These are phyloP conservation scores for Clonostachys byssicola DNA, from an alignment of 2,329 filamentous ascomycete species.

Conservation along the genomic window DNA sequence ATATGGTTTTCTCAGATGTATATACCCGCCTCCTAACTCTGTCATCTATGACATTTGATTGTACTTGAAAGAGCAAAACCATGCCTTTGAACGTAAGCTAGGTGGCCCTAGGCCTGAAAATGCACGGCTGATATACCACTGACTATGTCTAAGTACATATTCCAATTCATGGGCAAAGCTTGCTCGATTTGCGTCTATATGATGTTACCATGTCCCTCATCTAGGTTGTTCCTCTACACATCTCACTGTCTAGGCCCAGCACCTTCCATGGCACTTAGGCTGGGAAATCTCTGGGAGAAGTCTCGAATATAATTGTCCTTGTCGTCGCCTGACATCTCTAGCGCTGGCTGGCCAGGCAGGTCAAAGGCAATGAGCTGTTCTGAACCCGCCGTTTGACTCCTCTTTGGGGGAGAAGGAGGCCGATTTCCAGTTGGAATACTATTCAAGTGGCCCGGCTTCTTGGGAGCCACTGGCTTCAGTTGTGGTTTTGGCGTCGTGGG, in stretches of 20 bases:
- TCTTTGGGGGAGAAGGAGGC: conserved; percentile 40
- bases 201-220: neutral
- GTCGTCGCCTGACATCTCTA: conserved; percentile 53
- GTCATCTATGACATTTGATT: too few relatives aligned
- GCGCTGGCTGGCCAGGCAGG: conserved; percentile 39
- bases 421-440: conserved; percentile 41
- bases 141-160: too few relatives aligned
- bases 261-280: conserved; percentile 80
- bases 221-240: neutral
- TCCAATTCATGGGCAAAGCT: neutral
- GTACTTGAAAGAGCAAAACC: too few relatives aligned
- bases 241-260: conserved; percentile 6
- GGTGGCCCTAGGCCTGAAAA: neutral
- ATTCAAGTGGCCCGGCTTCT: conserved; percentile 59
- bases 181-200: neutral
- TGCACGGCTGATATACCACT: too few relatives aligned
- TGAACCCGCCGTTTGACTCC: conserved; percentile 10
- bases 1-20: too few relatives aligned
- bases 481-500: conserved; percentile 11
- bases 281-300: conserved; percentile 85
- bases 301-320: conserved; percentile 63
- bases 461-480: conserved; percentile 49
- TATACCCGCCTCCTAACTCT: too few relatives aligned
- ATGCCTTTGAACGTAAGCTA: too few relatives aligned
- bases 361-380: conserved; percentile 39